Evolutionary conservation across 768 basidiomycete genomes (phyloP).

Genomic region (Xerocomellus intermedius): DNA sequence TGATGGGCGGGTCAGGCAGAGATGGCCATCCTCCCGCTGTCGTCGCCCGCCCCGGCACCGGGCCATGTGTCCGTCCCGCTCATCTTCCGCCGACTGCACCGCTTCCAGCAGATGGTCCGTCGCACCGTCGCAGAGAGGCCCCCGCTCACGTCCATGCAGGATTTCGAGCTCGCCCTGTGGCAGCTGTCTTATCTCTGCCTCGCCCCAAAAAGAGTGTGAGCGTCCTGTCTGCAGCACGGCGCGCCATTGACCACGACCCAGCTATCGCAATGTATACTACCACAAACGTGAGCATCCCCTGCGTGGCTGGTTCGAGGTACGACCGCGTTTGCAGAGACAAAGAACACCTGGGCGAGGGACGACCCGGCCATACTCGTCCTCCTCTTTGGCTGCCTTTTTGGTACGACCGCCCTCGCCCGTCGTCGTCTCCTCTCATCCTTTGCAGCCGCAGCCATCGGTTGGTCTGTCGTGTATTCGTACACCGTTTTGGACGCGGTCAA

Average conservation of each 20-base stretch:
- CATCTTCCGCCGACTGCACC: slow-evolving; percentile 75
- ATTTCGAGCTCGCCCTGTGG: slow-evolving; percentile 97
- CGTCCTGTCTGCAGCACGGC: background rate
- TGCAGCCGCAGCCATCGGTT: slow-evolving; percentile 76
- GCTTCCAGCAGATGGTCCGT: slow-evolving; percentile 85
- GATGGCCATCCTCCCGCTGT: slow-evolving; percentile 36
- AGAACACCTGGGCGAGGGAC: slow-evolving; percentile 97
- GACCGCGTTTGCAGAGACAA: slow-evolving; percentile 65
- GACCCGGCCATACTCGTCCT: slow-evolving; percentile 94
- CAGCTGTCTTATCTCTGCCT: slow-evolving; percentile 92
- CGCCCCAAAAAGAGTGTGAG: slow-evolving; percentile 88
- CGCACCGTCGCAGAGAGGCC: background rate
- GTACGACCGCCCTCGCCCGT: slow-evolving; percentile 36
- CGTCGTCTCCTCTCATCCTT: background rate
- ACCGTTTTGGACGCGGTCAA: slow-evolving; percentile 52
- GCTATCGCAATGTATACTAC: slow-evolving; percentile 96
- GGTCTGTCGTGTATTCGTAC: slow-evolving; percentile 83
- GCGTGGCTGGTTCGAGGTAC: background rate
- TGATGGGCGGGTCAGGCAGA: background rate
- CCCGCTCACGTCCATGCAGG: slow-evolving; percentile 45
- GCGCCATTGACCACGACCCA: slow-evolving; percentile 31
- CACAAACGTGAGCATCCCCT: slow-evolving; percentile 74
- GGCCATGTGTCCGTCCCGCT: slow-evolving; percentile 48
- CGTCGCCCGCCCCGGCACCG: slow-evolving; percentile 19
- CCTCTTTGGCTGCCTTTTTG: slow-evolving; percentile 72